Percentiles rank a stretch among this genome's conserved stretches.
Evolutionary conservation across 306 rosid genomes (phyloP).

Genomic region (Cucurbita pepo): DNA sequence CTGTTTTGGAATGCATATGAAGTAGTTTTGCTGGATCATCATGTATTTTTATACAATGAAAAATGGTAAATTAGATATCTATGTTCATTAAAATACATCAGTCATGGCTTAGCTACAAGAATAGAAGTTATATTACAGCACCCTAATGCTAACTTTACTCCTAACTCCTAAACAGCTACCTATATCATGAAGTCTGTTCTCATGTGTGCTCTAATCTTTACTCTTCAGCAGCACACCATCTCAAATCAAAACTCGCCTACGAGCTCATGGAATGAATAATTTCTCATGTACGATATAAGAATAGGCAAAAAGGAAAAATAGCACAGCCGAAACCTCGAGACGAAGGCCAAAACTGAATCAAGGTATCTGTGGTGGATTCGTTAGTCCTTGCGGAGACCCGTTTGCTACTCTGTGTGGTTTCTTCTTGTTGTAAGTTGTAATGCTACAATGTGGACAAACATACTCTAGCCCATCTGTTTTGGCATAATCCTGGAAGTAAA

Average conservation of each 20-base stretch:
- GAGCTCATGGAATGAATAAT: background rate
- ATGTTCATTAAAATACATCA: background rate
- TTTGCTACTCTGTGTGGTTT: conserved; percentile 55
- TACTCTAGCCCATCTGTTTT: conserved; percentile 98
- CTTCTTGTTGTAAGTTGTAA: conserved; percentile 89
- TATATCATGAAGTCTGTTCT: background rate
- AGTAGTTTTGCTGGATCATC: background rate
- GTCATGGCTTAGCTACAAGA: conserved; percentile 6
- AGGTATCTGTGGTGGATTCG: conserved; percentile 43
- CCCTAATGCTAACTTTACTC: background rate
- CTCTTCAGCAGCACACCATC: background rate
- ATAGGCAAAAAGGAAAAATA: background rate
- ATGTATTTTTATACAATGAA: background rate
- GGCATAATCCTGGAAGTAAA: conserved; percentile 78
- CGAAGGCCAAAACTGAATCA: conserved; percentile 13
- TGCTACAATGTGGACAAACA: conserved; percentile 94
- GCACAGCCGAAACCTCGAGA: background rate
- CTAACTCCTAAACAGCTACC: background rate
- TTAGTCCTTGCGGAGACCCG: conserved; percentile 65
- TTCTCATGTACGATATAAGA: background rate
- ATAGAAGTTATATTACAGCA: conserved; percentile 1
- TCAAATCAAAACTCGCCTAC: background rate
- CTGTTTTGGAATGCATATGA: background rate
- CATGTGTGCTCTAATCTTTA: background rate
- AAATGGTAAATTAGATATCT: conserved; percentile 6